Evolutionary conservation across 2,329 filamentous ascomycete genomes (phyloP).

Genomic region (Macrophomina tecta): DNA sequence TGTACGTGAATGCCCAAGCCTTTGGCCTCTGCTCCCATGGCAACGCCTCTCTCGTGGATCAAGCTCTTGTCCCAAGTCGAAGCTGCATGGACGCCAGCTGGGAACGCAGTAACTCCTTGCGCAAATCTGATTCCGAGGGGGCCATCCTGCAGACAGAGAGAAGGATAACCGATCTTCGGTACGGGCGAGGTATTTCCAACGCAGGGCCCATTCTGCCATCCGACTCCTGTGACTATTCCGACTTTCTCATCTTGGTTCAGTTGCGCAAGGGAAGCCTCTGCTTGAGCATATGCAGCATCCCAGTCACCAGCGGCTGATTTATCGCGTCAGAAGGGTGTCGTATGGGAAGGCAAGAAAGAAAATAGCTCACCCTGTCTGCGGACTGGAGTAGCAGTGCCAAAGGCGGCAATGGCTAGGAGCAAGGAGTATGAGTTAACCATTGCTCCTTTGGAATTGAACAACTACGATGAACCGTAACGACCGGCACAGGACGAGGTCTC

Average conservation of each 20-base stretch:
- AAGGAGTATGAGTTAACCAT: conserved; percentile 5
- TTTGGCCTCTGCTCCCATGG: conserved; percentile 48
- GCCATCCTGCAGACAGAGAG: conserved; percentile 49
- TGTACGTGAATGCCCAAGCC: conserved; percentile 51
- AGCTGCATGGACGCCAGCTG: conserved; percentile 47
- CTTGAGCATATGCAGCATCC: conserved; percentile 49
- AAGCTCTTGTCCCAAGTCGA: conserved; percentile 47
- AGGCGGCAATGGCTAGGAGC: conserved; percentile 2
- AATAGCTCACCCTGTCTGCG: conserved; percentile 3
- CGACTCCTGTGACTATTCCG: conserved; percentile 45
- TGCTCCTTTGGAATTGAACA: background rate
- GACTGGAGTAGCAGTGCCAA: conserved; percentile 2
- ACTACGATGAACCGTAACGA: background rate
- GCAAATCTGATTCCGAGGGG: conserved; percentile 48
- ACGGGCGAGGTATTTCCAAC: conserved; percentile 45
- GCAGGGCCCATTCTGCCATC: conserved; percentile 43
- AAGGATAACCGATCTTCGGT: conserved; percentile 44
- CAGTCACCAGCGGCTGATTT: conserved; percentile 34
- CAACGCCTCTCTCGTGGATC: conserved; percentile 43
- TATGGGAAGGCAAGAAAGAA: background rate
- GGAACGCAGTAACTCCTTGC: conserved; percentile 45
- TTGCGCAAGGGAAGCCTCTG: conserved; percentile 46
- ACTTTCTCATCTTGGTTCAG: conserved; percentile 49
- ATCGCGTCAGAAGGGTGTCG: too few species aligned
- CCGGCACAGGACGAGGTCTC: background rate